phyloP scores from a whole-genome alignment of 495 filamentous ascomycete species.

The Aspergillus nidulans region DNA sequence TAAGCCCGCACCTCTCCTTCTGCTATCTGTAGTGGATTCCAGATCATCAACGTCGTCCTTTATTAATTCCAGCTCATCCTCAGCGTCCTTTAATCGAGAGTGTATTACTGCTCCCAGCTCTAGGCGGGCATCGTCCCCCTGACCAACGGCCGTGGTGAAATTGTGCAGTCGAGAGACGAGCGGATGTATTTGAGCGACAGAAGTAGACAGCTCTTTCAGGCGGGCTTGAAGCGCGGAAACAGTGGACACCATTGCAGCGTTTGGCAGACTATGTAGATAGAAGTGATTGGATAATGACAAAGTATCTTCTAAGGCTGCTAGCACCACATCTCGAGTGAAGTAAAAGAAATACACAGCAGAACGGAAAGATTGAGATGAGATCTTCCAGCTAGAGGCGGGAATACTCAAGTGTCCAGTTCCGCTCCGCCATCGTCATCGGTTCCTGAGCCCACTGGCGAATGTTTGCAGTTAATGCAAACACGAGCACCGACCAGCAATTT shows the following conservation, averaged over 20 bases:
- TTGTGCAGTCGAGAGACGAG: constrained; percentile 70
- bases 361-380: too few relatives aligned
- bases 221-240: constrained; percentile 60
- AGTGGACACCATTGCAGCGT: constrained; percentile 43
- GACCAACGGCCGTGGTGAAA: constrained; percentile 56
- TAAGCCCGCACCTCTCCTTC: constrained; percentile 36
- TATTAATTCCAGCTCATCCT: constrained; percentile 81
- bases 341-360: not conserved
- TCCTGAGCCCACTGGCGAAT: constrained; percentile 15
- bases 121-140: constrained; percentile 61
- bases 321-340: not conserved
- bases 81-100: constrained; percentile 72
- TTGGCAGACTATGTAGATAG: not conserved
- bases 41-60: constrained; percentile 73
- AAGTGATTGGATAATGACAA: too few relatives aligned
- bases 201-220: constrained; percentile 62
- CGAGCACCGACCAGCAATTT: not conserved
- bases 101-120: constrained; percentile 83
- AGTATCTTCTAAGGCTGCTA: not conserved
- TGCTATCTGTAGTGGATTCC: constrained; percentile 35
- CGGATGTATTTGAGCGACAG: constrained; percentile 63
- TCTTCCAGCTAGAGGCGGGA: not conserved
- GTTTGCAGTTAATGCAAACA: constrained; percentile 38
- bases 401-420: constrained; percentile 9
- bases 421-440: constrained; percentile 18